These are phyloP conservation scores for Rhododendron mucronatum DNA, from an alignment of 148 eudicot species.

Conservation along the genomic window DNA sequence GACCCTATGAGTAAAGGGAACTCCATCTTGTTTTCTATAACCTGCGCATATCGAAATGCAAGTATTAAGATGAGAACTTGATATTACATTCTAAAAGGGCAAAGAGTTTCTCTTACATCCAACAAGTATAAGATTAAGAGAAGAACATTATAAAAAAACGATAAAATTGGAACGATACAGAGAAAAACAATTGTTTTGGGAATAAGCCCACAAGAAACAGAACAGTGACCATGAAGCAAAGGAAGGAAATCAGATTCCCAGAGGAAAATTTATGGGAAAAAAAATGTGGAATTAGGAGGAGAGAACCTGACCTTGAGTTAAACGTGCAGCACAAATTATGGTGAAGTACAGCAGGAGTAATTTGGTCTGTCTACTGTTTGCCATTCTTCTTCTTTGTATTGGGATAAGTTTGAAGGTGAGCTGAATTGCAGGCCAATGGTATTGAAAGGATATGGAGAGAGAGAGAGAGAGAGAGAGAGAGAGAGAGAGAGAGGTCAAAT, in stretches of 20 bases:
- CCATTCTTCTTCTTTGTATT: constrained; percentile 17
- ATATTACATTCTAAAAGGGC: background rate
- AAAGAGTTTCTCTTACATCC: background rate
- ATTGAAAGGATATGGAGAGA: background rate
- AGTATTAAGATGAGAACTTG: background rate
- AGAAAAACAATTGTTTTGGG: no score
- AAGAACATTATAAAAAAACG: background rate
- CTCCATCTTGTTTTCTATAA: constrained; percentile 13
- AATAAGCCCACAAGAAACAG: background rate
- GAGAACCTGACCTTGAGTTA: constrained; percentile 25
- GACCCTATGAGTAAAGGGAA: constrained; percentile 3
- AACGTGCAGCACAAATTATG: constrained; percentile 19
- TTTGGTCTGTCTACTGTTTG: constrained; percentile 11
- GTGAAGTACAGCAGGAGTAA: constrained; percentile 24
- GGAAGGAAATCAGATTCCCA: background rate
- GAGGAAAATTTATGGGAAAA: background rate
- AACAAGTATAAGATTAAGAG: background rate
- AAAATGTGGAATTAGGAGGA: background rate
- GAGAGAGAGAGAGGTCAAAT: constrained; percentile 11
- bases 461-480: background rate
- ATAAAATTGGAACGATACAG: no score
- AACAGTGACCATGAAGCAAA: background rate
- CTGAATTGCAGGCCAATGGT: background rate
- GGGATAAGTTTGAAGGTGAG: constrained; percentile 11
- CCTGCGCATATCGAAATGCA: constrained; percentile 13